A percentile compares a stretch with the other conserved stretches of the same genome.
phyloP scores from a whole-genome alignment of 441 rosid species.

The Lagerstroemia fauriei region DNA sequence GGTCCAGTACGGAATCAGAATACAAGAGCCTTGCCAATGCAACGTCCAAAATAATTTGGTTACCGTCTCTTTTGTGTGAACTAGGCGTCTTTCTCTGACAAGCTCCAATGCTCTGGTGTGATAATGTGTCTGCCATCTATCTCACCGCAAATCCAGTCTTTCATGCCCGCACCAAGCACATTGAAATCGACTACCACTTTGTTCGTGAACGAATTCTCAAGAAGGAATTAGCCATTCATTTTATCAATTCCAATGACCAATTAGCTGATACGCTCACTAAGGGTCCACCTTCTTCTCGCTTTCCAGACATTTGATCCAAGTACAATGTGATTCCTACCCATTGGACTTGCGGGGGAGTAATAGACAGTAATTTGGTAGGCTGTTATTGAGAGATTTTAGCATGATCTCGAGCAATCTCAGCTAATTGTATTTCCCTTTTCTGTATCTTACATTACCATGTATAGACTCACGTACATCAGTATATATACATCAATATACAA shows the following conservation, averaged over 20 bases:
- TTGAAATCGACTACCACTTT: constrained; percentile 9
- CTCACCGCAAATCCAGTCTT: background rate
- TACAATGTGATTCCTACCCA: background rate
- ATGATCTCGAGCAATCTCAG: no score
- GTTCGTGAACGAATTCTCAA: background rate
- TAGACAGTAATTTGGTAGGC: background rate
- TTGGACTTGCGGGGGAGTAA: background rate
- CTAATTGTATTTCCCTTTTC: no score
- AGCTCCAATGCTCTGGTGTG: background rate
- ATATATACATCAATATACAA: no score
- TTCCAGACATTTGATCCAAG: background rate
- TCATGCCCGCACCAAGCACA: constrained; percentile 3
- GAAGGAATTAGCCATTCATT: background rate
- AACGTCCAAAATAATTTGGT: background rate
- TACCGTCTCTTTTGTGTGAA: background rate
- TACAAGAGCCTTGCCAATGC: background rate
- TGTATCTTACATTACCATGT: no score
- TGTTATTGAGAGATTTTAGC: no score
- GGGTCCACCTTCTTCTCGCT: background rate
- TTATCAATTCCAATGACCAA: background rate
- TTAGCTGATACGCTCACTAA: background rate
- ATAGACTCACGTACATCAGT: no score
- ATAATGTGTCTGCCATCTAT: background rate
- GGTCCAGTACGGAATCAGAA: background rate
- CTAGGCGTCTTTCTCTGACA: background rate